Evolutionary conservation across 768 basidiomycete genomes (phyloP), one percentile per base, ranked within the genome.

Genomic region (Candolleomyces eurysporus): DNA sequence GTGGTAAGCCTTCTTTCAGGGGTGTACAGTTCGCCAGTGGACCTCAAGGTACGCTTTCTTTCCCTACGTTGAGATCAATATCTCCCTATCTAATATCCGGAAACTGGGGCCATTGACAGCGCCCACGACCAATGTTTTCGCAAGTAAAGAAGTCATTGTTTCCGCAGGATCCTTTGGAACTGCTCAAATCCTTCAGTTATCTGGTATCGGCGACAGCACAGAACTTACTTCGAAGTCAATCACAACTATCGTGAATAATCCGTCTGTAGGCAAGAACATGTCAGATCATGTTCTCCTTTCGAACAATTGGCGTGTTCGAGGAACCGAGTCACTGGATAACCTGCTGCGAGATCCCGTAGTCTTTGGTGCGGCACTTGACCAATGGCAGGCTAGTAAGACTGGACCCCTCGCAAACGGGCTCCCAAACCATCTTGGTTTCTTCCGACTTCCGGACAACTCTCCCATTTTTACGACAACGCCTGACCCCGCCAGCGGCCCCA

Each of bases 151-250:
- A 58, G 63, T 76, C 30, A 67, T 76, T 32, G 67, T 76, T 11
- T 73, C 73, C 17, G 71, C 72, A 5, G 74, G 75, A 26, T 56
- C 69, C 4, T 65, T 72, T 42, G 71, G 70, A 19, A 72, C 68
- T 3, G 70, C 73, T n/a, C 65, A 66, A 32, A 66, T 73, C 21
- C 67, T 73, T 26, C 30, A 69, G 50, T 57, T 65, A 11, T 73
- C 72, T 5, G 72, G 72, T 45, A 72, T 75, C 32, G 73, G 73
- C 1, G 64, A 69, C 30, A 4, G 39, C 1, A 40, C 22, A 8
- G 61, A 61, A 17, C 68, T 71, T 2, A 19, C 53, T 5, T 16
- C 53, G 11, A 16, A 63, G 9, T 58, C 59, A 7, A 68, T 72
- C 22, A 54, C 63, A 10, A 32, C 68, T 11, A 30, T 67, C 21